phyloP scores from a whole-genome alignment of 2,329 filamentous ascomycete species.

The Pseudogymnoascus sp. region DNA sequence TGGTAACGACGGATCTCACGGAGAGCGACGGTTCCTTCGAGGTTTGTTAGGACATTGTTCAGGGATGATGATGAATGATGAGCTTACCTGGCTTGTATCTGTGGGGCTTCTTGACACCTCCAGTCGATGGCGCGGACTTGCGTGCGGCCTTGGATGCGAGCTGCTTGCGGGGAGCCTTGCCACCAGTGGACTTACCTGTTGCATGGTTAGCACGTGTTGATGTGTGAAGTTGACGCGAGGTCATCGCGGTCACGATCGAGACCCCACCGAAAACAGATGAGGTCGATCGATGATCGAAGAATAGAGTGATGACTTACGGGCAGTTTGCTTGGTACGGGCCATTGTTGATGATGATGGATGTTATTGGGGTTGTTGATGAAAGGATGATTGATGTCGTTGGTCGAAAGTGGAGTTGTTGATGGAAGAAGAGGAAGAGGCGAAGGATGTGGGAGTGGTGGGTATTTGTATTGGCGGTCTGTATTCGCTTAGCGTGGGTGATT shows the following conservation, averaged over 20 bases:
- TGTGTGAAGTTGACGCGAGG: constrained; percentile 16
- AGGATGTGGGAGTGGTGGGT: constrained; percentile 25
- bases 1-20: constrained; percentile 98
- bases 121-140: constrained; percentile 95
- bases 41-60: constrained; percentile 22
- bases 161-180: constrained; percentile 84
- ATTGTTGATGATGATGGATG: constrained; percentile 25
- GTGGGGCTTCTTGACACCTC: constrained; percentile 94
- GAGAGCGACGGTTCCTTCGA: constrained; percentile 79
- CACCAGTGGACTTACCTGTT: constrained; percentile 68
- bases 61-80: not conserved
- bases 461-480: constrained; percentile 24
- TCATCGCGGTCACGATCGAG: constrained; percentile 23
- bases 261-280: constrained; percentile 17
- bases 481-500: constrained; percentile 10
- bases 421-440: constrained; percentile 24
- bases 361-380: constrained; percentile 16
- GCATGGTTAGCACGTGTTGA: constrained; percentile 21
- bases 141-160: constrained; percentile 95
- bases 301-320: constrained; percentile 45
- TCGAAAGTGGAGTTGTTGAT: constrained; percentile 20
- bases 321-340: constrained; percentile 39
- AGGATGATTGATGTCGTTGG: constrained; percentile 13
- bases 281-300: constrained; percentile 10
- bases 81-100: constrained; percentile 70